Percentiles rank a stretch among this genome's conserved stretches.
Evolutionary conservation across 208 protist genomes (phyloP).

Genomic region (Blechomonas ayalai): DNA sequence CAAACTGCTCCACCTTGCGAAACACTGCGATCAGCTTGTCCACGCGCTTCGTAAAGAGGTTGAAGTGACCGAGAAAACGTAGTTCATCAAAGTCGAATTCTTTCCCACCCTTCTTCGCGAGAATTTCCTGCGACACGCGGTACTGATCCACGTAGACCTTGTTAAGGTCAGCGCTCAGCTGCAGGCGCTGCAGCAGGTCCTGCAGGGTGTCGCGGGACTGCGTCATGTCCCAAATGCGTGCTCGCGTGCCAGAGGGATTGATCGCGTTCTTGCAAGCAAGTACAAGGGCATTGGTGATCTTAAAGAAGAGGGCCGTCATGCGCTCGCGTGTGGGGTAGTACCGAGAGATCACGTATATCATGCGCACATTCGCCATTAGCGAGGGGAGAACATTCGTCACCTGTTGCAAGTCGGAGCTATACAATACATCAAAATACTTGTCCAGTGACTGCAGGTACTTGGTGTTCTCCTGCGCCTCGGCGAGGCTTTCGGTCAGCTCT

Average conservation of each 20-base stretch:
- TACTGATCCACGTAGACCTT: constrained; percentile 92
- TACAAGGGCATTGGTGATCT: constrained; percentile 97
- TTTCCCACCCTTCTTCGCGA: constrained; percentile 65
- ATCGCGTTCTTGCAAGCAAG: constrained; percentile 90
- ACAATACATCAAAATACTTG: constrained; percentile 96
- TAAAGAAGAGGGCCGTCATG: constrained; percentile 96
- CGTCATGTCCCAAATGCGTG: constrained; percentile 91
- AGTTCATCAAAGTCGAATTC: constrained; percentile 94
- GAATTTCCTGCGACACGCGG: constrained; percentile 82
- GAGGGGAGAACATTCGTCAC: constrained; percentile 93
- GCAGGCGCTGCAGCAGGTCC: constrained; percentile 74
- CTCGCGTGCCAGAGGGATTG: constrained; percentile 75
- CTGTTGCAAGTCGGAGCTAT: constrained; percentile 81
- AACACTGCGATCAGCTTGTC: constrained; percentile 97
- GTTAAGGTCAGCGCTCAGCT: constrained; percentile 89
- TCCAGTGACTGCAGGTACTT: constrained; percentile 96
- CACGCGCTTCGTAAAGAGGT: constrained; percentile 95
- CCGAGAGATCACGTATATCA: constrained; percentile 96
- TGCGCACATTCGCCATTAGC: constrained; percentile 95
- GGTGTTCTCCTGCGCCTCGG: constrained; percentile 98
- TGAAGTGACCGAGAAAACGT: constrained; percentile 96
- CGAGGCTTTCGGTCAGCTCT: constrained; percentile 90
- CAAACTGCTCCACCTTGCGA: constrained; percentile 94
- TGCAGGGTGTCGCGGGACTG: constrained; percentile 59
- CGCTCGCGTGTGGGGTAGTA: constrained; percentile 93